A percentile compares a stretch with the other conserved stretches of the same genome.
phyloP scores from a whole-genome alignment of 202 grass and related monocot genomes.

The Zizania palustris region DNA sequence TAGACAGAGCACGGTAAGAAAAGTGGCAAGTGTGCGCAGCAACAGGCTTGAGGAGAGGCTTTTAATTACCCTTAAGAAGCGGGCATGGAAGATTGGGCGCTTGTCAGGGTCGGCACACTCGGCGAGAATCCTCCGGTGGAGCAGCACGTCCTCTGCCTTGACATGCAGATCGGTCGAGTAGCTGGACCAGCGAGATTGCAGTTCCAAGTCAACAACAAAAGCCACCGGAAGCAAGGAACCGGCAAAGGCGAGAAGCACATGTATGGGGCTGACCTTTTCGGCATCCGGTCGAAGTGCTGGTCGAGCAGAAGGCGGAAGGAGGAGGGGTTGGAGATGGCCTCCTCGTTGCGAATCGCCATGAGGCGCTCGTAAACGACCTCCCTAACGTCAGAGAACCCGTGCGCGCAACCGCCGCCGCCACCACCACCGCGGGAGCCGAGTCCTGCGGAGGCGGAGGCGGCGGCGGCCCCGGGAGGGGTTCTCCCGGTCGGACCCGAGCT shows the following conservation, averaged over 20 bases:
- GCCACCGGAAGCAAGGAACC: background rate
- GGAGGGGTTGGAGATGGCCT: conserved; percentile 50
- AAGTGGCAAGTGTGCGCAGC: background rate
- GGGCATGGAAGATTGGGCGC: conserved; percentile 63
- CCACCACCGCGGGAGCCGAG: background rate
- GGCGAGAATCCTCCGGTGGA: conserved; percentile 71
- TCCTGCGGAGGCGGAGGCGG: background rate
- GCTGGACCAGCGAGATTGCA: conserved; percentile 41
- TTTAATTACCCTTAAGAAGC: conserved; percentile 54
- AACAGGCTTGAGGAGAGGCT: background rate
- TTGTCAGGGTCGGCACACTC: conserved; percentile 51
- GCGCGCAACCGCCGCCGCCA: conserved; percentile 25
- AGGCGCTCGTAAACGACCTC: conserved; percentile 64
- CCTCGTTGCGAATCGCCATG: conserved; percentile 43
- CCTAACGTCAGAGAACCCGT: conserved; percentile 40
- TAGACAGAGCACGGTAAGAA: conserved; percentile 1
- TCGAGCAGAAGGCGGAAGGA: conserved; percentile 49
- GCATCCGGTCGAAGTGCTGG: conserved; percentile 58
- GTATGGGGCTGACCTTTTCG: conserved; percentile 54
- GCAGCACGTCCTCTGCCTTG: conserved; percentile 67
- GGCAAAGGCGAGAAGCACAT: background rate
- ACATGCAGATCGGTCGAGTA: conserved; percentile 76
- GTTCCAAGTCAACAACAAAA: background rate
- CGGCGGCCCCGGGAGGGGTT: background rate
- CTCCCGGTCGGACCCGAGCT: conserved; percentile 23